Evolutionary conservation across 2,329 filamentous ascomycete species (phyloP), one percentile per base, ranked within the genome.

Genomic region (Aspergillus niger): DNA sequence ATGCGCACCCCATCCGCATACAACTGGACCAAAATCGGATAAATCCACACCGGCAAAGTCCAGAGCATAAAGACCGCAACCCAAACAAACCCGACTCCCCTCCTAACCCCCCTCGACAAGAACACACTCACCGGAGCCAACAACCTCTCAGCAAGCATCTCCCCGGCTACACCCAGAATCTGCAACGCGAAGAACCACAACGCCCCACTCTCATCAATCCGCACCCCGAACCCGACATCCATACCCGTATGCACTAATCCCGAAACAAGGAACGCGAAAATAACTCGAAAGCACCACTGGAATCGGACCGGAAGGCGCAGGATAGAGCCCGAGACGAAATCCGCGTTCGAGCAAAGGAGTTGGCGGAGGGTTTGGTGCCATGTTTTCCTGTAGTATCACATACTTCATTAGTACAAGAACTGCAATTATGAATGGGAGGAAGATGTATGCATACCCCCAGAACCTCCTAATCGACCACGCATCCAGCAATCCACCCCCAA

Each of bases 311-410:
- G 55, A 20, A 32, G 22, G 2, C 13, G 8, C 2, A 57, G 50
- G 2, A 68, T 55, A 10, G 58, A 4, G 1, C 52, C 49, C 17
- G 54, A 51, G 24, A 67, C 24, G 24, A 64, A 66, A n/a, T 65
- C 59, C 1, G 63, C 62, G 22, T 63, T 66, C 0, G 65, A 55
- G 17, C 55, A 32, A 3, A 67, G 57, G 1, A 60, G 58, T 6
- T 52, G 43, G 32, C 67, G 67, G 26, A 68, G 60, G 38, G 49
- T 58, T 58, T 69, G 67, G 22, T 69, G 67, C 67, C 67, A 69
- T 11, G 61, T 30, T 28, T 52, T 50, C 13, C 67, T 69, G 17
- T 20, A 8, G 5, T 0, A 43, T 38, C 10, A 24, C 22, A 8
- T 38, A 15, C n/a, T 41, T 36, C 30, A 4, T 36, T 36, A 36